Evolutionary conservation across 169 alveolate genomes (phyloP).

Genomic region (Cryptosporidium xiaoi): DNA sequence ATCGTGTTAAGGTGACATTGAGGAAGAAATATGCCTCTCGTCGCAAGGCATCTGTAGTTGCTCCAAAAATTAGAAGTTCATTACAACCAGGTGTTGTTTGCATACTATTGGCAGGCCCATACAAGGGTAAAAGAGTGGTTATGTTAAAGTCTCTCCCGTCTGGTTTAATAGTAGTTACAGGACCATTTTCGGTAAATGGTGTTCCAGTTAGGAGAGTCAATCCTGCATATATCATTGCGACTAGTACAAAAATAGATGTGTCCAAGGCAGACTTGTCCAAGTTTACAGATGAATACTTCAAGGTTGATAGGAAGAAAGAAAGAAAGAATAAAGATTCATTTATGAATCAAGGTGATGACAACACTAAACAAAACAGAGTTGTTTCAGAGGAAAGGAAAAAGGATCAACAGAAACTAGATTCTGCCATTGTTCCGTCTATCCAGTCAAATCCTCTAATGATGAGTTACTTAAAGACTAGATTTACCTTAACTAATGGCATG

Average conservation of each 20-base stretch:
- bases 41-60: constrained; percentile 75
- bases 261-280: constrained; percentile 83
- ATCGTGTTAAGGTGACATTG: constrained; percentile 55
- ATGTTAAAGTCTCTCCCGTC: constrained; percentile 93
- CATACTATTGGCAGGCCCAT: constrained; percentile 94
- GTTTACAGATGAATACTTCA: constrained; percentile 84
- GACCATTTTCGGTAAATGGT: constrained; percentile 96
- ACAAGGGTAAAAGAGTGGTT: constrained; percentile 97
- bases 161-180: constrained; percentile 95
- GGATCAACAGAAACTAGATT: constrained; percentile 82
- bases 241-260: constrained; percentile 91
- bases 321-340: constrained; percentile 80
- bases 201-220: constrained; percentile 97
- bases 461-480: constrained; percentile 88
- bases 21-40: constrained; percentile 49
- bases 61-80: constrained; percentile 84
- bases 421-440: constrained; percentile 79
- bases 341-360: constrained; percentile 83
- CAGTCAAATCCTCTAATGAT: constrained; percentile 79
- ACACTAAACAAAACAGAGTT: constrained; percentile 60
- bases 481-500: constrained; percentile 91
- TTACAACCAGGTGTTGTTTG: constrained; percentile 93
- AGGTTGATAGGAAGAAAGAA: constrained; percentile 61
- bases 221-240: constrained; percentile 95
- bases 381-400: constrained; percentile 75